phyloP scores from a whole-genome alignment of 495 filamentous ascomycete species.

The Penicillium malachiteum region DNA sequence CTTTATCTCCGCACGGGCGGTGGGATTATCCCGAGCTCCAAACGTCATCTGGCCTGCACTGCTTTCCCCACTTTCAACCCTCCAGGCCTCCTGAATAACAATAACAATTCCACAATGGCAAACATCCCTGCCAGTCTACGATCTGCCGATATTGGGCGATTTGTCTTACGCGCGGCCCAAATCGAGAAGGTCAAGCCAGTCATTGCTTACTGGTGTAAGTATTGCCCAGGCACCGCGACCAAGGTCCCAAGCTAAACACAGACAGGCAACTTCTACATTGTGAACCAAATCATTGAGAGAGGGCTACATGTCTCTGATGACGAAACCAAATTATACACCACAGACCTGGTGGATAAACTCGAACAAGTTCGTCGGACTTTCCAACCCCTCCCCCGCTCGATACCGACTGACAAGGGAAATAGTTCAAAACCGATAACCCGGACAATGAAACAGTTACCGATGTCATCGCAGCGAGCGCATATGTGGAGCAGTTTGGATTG shows the following conservation, averaged over 20 bases:
- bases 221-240: conserved; percentile 5
- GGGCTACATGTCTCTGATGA: conserved; percentile 72
- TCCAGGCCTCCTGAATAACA: not conserved
- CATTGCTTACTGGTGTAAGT: conserved; percentile 91
- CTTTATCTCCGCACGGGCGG: conserved; percentile 31
- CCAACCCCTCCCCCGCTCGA: not conserved
- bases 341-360: conserved; percentile 83
- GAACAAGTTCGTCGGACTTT: conserved; percentile 60
- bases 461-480: conserved; percentile 80
- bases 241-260: conserved; percentile 9
- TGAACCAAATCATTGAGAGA: conserved; percentile 83
- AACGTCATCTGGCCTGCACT: conserved; percentile 25
- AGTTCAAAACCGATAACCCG: conserved; percentile 66
- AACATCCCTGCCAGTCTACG: conserved; percentile 74
- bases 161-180: conserved; percentile 77
- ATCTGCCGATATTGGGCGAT: conserved; percentile 73
- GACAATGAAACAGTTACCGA: conserved; percentile 75
- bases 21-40: conserved; percentile 18
- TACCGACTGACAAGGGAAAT: conserved; percentile 10
- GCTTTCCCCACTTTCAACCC: conserved; percentile 1
- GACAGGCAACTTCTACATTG: conserved; percentile 86
- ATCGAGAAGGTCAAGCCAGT: conserved; percentile 81
- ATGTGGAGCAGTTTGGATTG: conserved; percentile 89
- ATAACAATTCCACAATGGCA: conserved; percentile 55
- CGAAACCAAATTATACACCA: conserved; percentile 76